Percentiles rank a stretch among this genome's conserved stretches.
Conservation (phyloP, 1,139 yeast species). For the Suhomyces bolitotheri region DNA sequence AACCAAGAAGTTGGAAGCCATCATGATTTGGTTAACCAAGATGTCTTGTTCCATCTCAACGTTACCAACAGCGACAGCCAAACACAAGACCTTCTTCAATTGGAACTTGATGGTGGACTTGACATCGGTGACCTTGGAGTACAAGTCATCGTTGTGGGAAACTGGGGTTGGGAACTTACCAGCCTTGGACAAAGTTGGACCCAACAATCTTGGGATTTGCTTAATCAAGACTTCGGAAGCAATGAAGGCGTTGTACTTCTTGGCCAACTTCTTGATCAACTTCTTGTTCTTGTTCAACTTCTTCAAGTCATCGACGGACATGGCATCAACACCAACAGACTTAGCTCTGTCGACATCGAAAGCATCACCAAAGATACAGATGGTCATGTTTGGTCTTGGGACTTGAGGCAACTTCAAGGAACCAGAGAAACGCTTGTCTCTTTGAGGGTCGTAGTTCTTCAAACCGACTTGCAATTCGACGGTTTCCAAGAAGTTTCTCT, state of each 20-base stretch:
- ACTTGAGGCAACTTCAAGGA: constrained; percentile 97
- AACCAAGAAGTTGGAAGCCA: constrained; percentile 99
- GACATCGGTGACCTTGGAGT: constrained; percentile 94
- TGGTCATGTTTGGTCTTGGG: constrained; percentile 99
- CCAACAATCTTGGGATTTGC: constrained; percentile 99
- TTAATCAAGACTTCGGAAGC: constrained; percentile 99
- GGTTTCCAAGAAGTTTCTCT: constrained; percentile 99
- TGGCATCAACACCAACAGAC: constrained; percentile 98
- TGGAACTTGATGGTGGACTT: constrained; percentile 99
- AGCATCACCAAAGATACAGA: constrained; percentile 99
- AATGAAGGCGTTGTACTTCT: constrained; percentile 99
- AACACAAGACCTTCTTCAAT: constrained; percentile 92
- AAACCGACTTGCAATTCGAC: constrained; percentile 99
- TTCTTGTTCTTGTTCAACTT: constrained; percentile 99
- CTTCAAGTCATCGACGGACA: constrained; percentile 99
- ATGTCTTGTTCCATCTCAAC: constrained; percentile 97
- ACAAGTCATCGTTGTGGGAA: constrained; percentile 98
- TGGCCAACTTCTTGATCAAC: constrained; percentile 98
- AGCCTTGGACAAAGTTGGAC: constrained; percentile 99
- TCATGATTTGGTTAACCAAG: constrained; percentile 96
- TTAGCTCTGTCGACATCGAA: constrained; percentile 99
- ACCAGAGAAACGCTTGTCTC: constrained; percentile 99
- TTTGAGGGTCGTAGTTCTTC: constrained; percentile 99
- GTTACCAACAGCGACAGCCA: constrained; percentile 97
- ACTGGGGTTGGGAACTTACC: constrained; percentile 99